Conservation (phyloP, 495 filamentous ascomycete genomes). For the Neurospora sp. region DNA sequence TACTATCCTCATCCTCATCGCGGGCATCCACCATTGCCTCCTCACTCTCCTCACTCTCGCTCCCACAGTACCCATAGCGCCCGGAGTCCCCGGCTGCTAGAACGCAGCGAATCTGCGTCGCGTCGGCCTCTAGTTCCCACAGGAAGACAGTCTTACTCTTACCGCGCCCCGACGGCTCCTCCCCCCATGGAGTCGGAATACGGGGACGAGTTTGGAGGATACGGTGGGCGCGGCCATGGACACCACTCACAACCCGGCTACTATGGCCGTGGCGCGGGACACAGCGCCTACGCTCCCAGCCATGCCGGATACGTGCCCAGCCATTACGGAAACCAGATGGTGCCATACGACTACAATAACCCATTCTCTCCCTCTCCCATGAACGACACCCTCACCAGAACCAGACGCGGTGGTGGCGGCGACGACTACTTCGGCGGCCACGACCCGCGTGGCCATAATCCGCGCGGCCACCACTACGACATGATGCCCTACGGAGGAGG, state of each 20-base stretch:
- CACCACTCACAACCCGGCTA: conserved; percentile 24
- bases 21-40: background rate
- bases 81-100: conserved; percentile 2
- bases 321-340: conserved; percentile 26
- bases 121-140: conserved; percentile 27
- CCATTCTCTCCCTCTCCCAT: conserved; percentile 29
- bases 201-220: conserved; percentile 28
- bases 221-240: conserved; percentile 21
- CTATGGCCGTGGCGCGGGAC: conserved; percentile 24
- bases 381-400: background rate
- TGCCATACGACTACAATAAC: conserved; percentile 35
- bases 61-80: conserved; percentile 16
- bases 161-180: conserved; percentile 24
- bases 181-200: conserved; percentile 40
- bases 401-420: conserved; percentile 9
- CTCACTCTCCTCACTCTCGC: background rate
- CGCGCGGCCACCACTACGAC: conserved; percentile 25
- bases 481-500: conserved; percentile 35
- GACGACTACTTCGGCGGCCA: conserved; percentile 26
- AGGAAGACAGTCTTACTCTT: conserved; percentile 26
- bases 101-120: conserved; percentile 22
- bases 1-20: conserved; percentile 10
- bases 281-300: conserved; percentile 28
- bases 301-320: conserved; percentile 28
- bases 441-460: conserved; percentile 26